A percentile compares a stretch with the other conserved stretches of the same genome.
Evolutionary conservation across 2,329 filamentous ascomycete species (phyloP).

Genomic region (Coniella vitis): DNA sequence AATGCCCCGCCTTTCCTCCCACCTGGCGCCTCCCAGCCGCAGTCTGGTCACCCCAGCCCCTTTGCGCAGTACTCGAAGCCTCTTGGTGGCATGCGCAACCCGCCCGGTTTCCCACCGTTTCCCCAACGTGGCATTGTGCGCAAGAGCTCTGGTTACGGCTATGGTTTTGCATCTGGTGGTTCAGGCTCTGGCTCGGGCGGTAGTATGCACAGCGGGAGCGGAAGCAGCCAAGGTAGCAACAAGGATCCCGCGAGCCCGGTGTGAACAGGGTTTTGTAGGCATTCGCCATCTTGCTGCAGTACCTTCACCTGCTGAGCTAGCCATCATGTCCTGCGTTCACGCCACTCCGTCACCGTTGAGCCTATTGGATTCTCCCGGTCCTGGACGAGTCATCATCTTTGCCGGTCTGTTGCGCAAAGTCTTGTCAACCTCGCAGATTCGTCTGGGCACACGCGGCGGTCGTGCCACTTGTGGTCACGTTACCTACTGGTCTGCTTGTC

Average conservation of each 20-base stretch:
- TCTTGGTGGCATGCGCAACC: conserved; percentile 11
- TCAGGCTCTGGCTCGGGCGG: conserved; percentile 19
- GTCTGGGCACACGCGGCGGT: no score
- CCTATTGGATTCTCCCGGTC: no score
- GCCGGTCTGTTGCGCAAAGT: no score
- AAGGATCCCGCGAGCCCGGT: conserved; percentile 47
- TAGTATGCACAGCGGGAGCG: conserved; percentile 31
- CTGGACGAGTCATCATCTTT: no score
- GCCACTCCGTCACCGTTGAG: no score
- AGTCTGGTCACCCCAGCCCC: conserved; percentile 8
- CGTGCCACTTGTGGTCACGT: no score
- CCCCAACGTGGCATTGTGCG: conserved; percentile 17
- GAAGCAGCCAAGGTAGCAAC: conserved; percentile 41
- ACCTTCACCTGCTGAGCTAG: no score
- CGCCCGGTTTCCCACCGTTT: conserved; percentile 11
- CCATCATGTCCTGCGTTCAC: no score
- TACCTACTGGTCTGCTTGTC: not conserved
- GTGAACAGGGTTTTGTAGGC: conserved; percentile 5
- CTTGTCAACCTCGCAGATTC: no score
- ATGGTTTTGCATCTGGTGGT: conserved; percentile 8
- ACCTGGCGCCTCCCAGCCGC: conserved; percentile 5
- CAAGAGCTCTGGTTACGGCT: conserved; percentile 5
- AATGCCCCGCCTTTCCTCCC: conserved; percentile 19
- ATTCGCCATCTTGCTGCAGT: not conserved
- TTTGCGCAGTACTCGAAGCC: conserved; percentile 14